Conservation (phyloP, 169 alveolate species). For the Babesia ovata region DNA sequence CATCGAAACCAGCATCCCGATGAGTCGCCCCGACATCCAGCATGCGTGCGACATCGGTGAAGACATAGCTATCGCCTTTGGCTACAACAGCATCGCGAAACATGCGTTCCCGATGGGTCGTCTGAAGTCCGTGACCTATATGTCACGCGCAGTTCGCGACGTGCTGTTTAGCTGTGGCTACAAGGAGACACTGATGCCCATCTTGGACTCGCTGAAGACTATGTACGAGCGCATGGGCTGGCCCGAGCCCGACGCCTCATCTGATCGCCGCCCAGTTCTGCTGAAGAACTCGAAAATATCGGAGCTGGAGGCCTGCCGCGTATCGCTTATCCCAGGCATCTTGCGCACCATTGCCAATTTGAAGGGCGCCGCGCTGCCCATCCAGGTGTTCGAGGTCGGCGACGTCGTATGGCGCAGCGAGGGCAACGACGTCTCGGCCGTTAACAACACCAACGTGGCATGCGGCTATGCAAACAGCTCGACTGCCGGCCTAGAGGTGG, state of each 20-base stretch:
- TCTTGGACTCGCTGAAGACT: slow-evolving; percentile 66
- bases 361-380: slow-evolving; percentile 88
- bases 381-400: slow-evolving; percentile 89
- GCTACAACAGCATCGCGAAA: slow-evolving; percentile 83
- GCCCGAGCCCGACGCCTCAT: slow-evolving; percentile 31
- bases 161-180: slow-evolving; percentile 67
- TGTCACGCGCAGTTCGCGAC: slow-evolving; percentile 52
- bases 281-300: slow-evolving; percentile 90
- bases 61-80: slow-evolving; percentile 95
- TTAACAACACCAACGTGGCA: slow-evolving; percentile 54
- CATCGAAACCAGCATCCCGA: slow-evolving; percentile 83
- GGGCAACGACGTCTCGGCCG: slow-evolving; percentile 54
- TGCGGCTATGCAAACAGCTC: slow-evolving; percentile 66
- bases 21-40: slow-evolving; percentile 90
- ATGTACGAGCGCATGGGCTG: slow-evolving; percentile 64
- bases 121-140: slow-evolving; percentile 24
- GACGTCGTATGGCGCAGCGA: slow-evolving; percentile 51
- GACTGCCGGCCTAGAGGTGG: slow-evolving; percentile 80
- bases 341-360: slow-evolving; percentile 87
- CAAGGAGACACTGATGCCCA: slow-evolving; percentile 76
- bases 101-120: slow-evolving; percentile 35
- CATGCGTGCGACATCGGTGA: slow-evolving; percentile 96
- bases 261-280: slow-evolving; percentile 80
- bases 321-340: slow-evolving; percentile 92
- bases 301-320: slow-evolving; percentile 91